Evolutionary conservation across 2,329 filamentous ascomycete species (phyloP).

Genomic region (Ophiostoma ips): DNA sequence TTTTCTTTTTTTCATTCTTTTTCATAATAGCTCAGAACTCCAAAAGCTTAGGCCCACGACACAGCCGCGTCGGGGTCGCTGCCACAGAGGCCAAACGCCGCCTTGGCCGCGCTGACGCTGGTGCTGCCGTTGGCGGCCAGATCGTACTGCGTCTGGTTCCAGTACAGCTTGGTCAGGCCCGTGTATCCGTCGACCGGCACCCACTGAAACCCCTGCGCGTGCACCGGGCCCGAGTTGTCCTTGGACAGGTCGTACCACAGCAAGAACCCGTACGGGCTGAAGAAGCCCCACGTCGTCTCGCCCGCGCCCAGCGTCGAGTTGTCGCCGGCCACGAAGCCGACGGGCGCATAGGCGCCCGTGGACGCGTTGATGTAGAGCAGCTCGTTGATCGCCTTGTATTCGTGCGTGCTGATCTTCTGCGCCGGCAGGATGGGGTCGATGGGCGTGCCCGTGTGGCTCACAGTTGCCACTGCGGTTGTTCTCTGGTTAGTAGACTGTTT

Average conservation of each 20-base stretch:
- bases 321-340: conserved; percentile 6
- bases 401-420: neutral
- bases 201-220: conserved; percentile 11
- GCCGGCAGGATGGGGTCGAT: conserved; percentile 6
- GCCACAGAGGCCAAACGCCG: conserved; percentile 2
- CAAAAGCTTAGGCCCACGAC: neutral
- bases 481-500: too few relatives aligned
- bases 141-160: conserved; percentile 14
- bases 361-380: conserved; percentile 10
- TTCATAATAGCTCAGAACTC: too few relatives aligned
- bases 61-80: neutral
- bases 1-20: too few relatives aligned
- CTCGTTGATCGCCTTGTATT: conserved; percentile 4
- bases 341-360: conserved; percentile 8
- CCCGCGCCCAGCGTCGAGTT: conserved; percentile 8
- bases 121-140: conserved; percentile 1
- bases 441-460: neutral
- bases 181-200: conserved; percentile 3
- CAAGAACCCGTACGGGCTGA: conserved; percentile 7
- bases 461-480: conserved; percentile 5
- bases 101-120: neutral
- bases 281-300: conserved; percentile 12
- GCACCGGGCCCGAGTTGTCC: neutral
- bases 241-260: conserved; percentile 4
- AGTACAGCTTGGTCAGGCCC: conserved; percentile 10